phyloP scores from a whole-genome alignment of 345 rosid genomes.

The Isatis tinctoria region DNA sequence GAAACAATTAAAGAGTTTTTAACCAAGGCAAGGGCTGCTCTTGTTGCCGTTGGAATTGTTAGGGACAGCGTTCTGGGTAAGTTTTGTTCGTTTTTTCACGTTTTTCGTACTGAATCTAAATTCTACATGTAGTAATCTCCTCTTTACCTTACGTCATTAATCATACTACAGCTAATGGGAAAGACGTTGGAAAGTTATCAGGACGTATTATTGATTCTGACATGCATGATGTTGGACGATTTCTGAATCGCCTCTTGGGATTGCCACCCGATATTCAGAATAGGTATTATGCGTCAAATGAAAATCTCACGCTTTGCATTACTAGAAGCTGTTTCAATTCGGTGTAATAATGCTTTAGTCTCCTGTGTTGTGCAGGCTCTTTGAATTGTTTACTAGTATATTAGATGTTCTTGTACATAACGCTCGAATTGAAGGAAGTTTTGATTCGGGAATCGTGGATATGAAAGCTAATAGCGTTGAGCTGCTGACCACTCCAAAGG shows the following conservation, averaged over 20 bases:
- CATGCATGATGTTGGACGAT: conserved; percentile 97
- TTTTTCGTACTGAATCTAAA: background rate
- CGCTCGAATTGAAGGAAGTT: conserved; percentile 93
- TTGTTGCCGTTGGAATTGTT: conserved; percentile 95
- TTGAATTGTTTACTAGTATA: conserved; percentile 84
- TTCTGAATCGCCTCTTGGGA: conserved; percentile 89
- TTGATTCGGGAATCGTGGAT: conserved; percentile 95
- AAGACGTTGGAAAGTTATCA: conserved; percentile 70
- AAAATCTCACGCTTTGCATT: background rate
- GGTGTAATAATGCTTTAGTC: conserved; percentile 9
- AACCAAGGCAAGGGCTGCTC: conserved; percentile 89
- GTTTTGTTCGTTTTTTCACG: conserved; percentile 9
- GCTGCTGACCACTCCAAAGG: conserved; percentile 87
- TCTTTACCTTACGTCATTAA: background rate
- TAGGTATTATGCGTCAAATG: conserved; percentile 41
- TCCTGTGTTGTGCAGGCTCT: conserved; percentile 55
- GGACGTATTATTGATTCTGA: conserved; percentile 98
- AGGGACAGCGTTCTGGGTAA: conserved; percentile 83
- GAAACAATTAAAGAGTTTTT: conserved; percentile 80
- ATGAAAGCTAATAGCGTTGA: conserved; percentile 81
- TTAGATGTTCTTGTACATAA: conserved; percentile 86
- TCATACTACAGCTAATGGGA: conserved; percentile 67
- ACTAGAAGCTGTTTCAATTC: conserved; percentile 6
- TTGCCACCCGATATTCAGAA: conserved; percentile 97
- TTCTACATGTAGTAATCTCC: background rate